Conservation (phyloP, 2,329 filamentous ascomycete species). For the Chaetothyriales sp. region DNA sequence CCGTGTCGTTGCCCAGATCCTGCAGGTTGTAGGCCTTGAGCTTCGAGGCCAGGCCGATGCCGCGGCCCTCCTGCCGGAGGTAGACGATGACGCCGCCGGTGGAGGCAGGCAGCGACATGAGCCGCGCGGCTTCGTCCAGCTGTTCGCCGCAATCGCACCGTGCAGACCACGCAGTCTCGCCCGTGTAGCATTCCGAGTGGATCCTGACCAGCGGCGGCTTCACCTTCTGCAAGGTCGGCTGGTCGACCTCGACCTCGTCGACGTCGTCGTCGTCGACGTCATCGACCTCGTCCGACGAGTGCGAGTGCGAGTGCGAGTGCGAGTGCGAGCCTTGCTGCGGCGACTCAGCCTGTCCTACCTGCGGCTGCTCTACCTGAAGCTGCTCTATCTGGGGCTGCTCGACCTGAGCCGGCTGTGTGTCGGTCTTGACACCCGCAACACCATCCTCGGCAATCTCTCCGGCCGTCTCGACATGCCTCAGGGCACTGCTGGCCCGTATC, state of each 20-base stretch:
- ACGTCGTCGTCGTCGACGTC: neutral
- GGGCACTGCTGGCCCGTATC: slow-evolving; percentile 12
- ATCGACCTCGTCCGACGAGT: too few relatives aligned
- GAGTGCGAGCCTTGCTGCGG: too few relatives aligned
- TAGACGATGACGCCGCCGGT: slow-evolving; percentile 86
- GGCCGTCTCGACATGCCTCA: slow-evolving; percentile 15
- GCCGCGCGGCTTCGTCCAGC: slow-evolving; percentile 81
- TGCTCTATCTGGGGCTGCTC: neutral
- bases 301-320: too few relatives aligned
- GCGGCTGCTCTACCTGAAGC: too few relatives aligned
- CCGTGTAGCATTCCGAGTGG: slow-evolving; percentile 96
- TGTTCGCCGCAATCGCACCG: slow-evolving; percentile 97
- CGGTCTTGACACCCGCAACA: neutral
- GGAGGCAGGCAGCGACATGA: slow-evolving; percentile 62
- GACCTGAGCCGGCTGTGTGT: neutral
- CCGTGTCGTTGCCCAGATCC: slow-evolving; percentile 92
- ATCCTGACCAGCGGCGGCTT: slow-evolving; percentile 71
- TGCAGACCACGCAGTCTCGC: slow-evolving; percentile 95
- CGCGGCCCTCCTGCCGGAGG: slow-evolving; percentile 85
- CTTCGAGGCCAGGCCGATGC: slow-evolving; percentile 89
- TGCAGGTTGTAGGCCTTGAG: slow-evolving; percentile 97
- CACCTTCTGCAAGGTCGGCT: neutral
- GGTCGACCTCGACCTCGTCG: neutral
- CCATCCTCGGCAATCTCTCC: slow-evolving; percentile 8
- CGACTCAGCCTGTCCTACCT: too few relatives aligned